phyloP scores from a whole-genome alignment of 2,329 filamentous ascomycete species.

The Penicillium sp. region DNA sequence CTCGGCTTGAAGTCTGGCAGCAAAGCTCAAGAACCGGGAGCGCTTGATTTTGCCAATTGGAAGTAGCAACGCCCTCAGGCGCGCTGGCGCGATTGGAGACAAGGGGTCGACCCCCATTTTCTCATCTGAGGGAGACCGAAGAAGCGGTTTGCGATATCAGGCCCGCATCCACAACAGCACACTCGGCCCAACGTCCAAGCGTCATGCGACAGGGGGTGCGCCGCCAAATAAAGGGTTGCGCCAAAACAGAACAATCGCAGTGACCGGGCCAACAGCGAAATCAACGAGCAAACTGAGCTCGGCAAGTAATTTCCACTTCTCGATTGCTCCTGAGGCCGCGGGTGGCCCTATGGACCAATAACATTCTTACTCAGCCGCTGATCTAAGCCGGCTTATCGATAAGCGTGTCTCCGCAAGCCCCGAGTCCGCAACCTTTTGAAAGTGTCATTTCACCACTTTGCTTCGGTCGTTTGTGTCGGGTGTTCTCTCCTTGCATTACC shows the following conservation, averaged over 20 bases:
- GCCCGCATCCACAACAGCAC: conserved; percentile 36
- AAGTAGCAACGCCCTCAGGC: conserved; percentile 83
- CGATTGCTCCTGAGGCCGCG: conserved; percentile 15
- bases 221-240: background rate
- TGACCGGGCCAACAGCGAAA: conserved; percentile 1
- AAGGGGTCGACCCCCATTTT: conserved; percentile 88
- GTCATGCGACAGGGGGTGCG: conserved; percentile 16
- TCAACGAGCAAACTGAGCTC: conserved; percentile 4
- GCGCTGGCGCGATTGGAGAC: conserved; percentile 87
- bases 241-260: background rate
- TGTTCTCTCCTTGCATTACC: background rate
- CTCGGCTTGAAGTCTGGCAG: conserved; percentile 76
- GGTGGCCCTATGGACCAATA: conserved; percentile 15
- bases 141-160: conserved; percentile 38
- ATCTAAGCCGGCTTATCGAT: conserved; percentile 21
- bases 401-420: conserved; percentile 22
- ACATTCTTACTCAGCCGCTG: conserved; percentile 12
- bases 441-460: background rate
- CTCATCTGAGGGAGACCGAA: conserved; percentile 48
- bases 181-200: conserved; percentile 23
- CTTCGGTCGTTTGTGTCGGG: background rate
- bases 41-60: conserved; percentile 85
- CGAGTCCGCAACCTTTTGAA: conserved; percentile 15
- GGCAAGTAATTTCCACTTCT: conserved; percentile 8
- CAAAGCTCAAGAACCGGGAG: conserved; percentile 77